Percentiles rank a stretch among this genome's conserved stretches.
phyloP scores from a whole-genome alignment of 148 eudicot species.

The Spergularia bocconei region DNA sequence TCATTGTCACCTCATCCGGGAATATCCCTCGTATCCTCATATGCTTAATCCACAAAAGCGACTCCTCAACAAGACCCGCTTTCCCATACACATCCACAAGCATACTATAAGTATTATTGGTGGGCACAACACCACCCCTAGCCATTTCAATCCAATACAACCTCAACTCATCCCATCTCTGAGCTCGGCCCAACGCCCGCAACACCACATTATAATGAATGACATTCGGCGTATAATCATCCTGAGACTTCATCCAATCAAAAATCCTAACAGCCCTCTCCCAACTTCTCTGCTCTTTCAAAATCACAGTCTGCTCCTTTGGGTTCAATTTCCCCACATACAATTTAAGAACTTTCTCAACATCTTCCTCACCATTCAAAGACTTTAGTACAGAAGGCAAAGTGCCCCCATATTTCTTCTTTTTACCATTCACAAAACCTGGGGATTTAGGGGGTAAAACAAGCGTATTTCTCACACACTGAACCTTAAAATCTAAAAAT shows the following conservation, averaged over 20 bases:
- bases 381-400: conserved; percentile 58
- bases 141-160: conserved; percentile 92
- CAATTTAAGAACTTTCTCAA: conserved; percentile 51
- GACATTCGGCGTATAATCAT: conserved; percentile 63
- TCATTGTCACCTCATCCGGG: conserved; percentile 90
- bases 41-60: conserved; percentile 83
- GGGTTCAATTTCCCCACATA: conserved; percentile 56
- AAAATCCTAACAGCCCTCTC: conserved; percentile 71
- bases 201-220: conserved; percentile 89
- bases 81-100: conserved; percentile 87
- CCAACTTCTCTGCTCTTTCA: conserved; percentile 75
- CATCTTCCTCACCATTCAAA: conserved; percentile 48
- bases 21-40: conserved; percentile 72
- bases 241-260: conserved; percentile 65
- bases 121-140: conserved; percentile 55
- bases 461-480: conserved; percentile 32
- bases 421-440: conserved; percentile 32
- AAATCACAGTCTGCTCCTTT: conserved; percentile 70
- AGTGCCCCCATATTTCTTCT: conserved; percentile 54
- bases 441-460: conserved; percentile 32
- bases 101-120: conserved; percentile 80
- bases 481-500: conserved; percentile 59
- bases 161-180: conserved; percentile 88
- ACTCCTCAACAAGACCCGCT: conserved; percentile 70
- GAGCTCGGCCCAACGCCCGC: conserved; percentile 64